These are phyloP conservation scores for Candida yuanshanica DNA, from an alignment of 805 yeast genomes.

Conservation along the genomic window DNA sequence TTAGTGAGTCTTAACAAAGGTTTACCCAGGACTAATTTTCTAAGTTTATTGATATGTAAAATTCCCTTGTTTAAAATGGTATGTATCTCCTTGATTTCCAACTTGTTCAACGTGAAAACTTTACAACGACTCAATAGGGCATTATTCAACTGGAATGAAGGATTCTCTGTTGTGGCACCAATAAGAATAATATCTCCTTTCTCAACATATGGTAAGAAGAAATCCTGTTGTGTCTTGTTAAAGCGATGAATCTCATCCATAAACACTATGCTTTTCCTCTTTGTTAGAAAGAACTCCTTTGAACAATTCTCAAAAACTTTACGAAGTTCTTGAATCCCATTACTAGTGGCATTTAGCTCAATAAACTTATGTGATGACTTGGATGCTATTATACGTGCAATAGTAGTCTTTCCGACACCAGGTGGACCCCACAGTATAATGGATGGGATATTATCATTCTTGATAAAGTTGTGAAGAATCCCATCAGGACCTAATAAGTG, in stretches of 20 bases:
- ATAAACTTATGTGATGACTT: conserved; percentile 43
- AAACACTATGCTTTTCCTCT: conserved; percentile 63
- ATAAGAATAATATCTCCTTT: conserved; percentile 73
- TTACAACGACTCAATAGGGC: conserved; percentile 85
- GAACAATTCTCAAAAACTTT: conserved; percentile 43
- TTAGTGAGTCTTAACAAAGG: conserved; percentile 47
- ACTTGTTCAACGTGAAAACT: conserved; percentile 59
- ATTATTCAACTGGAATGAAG: conserved; percentile 71
- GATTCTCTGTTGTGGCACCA: conserved; percentile 98
- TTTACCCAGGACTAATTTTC: conserved; percentile 46
- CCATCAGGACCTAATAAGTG: conserved; percentile 69
- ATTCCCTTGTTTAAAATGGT: conserved; percentile 55
- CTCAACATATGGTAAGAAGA: conserved; percentile 78
- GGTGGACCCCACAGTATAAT: conserved; percentile 94
- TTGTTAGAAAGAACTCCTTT: conserved; percentile 34
- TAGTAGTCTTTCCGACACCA: conserved; percentile 86
- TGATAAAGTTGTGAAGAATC: conserved; percentile 57
- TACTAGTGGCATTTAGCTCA: conserved; percentile 81
- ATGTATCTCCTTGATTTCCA: conserved; percentile 43
- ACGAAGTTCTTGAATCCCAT: conserved; percentile 61
- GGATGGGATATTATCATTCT: conserved; percentile 65
- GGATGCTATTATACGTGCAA: conserved; percentile 50
- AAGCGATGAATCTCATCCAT: conserved; percentile 93
- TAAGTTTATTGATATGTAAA: conserved; percentile 48
- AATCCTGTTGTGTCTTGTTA: conserved; percentile 82